Evolutionary conservation across 2,329 filamentous ascomycete genomes (phyloP), one percentile per base, ranked within the genome.

Genomic region (Gaeumannomyces sp.): DNA sequence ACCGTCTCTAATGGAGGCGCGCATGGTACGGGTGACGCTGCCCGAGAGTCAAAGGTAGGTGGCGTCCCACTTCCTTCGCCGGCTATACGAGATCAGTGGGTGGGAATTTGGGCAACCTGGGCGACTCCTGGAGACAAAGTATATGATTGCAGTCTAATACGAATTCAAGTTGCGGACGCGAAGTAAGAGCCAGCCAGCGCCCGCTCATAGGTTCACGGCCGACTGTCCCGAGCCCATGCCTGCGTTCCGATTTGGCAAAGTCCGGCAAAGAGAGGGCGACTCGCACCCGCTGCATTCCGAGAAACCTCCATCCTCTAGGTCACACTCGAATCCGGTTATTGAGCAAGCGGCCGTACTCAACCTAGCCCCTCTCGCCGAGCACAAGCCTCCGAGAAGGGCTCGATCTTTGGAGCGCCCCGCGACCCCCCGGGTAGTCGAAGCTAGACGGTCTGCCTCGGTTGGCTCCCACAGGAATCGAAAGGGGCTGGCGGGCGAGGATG

Each of bases 331-430:
- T 11, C 22, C 45, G n/a, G 35, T 56, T 28, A 62, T 62, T 31
- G 61, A 62, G 56, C 61, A 62, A 10, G 61, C 61, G 11, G 38
- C 31, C 14, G 31, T 56, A 5, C 38, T 62, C 19, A 53, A 62
- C 45, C 50, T 62, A 28, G 45, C 61, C 14, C 61, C 61, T 4
- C 56, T 62, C 38, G n/a, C 38, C 10, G 8, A 33, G 7, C 5
- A 29, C 4, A 31, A 22, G 38, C 19, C 61, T 8, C 14, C 56
- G 2, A 62, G 62, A 35, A 59, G 62, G 50, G 53, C 57, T 13
- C 53, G 62, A 25, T 63, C 62, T 10, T 53, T 63, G n/a, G 62
- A 63, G 31, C 61, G 61, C 7, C 31, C 56, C 8, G 45, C 31
- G 19, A 28, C 45, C 14, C 22, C 33, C 13, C 38, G 35, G 27